These are phyloP conservation scores for Eucalyptus globulus DNA, from an alignment of 345 rosid species.

Conservation along the genomic window DNA sequence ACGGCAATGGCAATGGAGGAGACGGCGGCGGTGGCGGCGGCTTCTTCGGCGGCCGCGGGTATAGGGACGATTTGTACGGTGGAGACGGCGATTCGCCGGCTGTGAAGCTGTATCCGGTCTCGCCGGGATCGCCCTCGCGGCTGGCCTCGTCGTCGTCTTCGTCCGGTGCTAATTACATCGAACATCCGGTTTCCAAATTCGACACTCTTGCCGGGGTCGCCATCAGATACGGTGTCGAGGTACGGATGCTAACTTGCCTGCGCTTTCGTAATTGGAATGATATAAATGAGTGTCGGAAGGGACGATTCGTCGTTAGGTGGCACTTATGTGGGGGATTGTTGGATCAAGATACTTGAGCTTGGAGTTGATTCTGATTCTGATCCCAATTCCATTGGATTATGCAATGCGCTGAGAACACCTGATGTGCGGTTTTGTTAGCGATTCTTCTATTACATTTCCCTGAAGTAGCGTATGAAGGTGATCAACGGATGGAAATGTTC, in stretches of 20 bases:
- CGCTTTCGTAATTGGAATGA: neutral
- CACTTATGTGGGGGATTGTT: neutral
- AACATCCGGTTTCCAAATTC: slow-evolving; percentile 62
- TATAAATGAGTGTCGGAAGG: neutral
- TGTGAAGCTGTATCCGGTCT: slow-evolving; percentile 7
- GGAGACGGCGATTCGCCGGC: neutral
- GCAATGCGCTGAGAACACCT: neutral
- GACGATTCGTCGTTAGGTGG: neutral
- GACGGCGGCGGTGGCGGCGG: neutral
- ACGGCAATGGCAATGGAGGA: no score
- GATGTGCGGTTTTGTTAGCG: neutral
- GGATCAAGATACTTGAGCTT: neutral
- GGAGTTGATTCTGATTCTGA: neutral
- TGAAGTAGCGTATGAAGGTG: neutral
- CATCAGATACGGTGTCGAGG: slow-evolving; percentile 94
- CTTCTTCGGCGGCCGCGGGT: neutral
- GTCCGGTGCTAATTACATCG: slow-evolving; percentile 21
- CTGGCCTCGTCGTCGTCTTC: slow-evolving; percentile 2
- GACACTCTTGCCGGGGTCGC: slow-evolving; percentile 96
- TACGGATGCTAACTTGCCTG: neutral
- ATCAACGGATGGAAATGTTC: neutral
- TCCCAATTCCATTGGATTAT: neutral
- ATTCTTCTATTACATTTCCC: neutral
- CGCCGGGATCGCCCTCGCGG: slow-evolving; percentile 16
- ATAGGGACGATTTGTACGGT: slow-evolving; percentile 7